Conservation (phyloP, 1,284 basidiomycete species). For the Athelia psychrophila region DNA sequence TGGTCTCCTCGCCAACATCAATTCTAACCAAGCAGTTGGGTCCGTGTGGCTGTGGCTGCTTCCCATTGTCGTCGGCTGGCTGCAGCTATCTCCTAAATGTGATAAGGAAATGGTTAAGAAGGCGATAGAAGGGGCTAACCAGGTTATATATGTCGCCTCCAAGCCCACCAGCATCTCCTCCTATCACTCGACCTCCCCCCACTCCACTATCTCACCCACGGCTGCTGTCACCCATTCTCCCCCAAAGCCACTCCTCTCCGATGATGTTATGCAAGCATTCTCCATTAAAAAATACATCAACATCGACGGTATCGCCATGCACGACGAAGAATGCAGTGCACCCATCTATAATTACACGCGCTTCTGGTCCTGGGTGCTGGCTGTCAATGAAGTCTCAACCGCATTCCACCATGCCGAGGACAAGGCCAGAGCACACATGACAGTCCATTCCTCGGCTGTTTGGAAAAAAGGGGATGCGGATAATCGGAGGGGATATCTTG, state of each 20-base stretch:
- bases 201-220: too few relatives aligned
- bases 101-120: slow-evolving; percentile 27
- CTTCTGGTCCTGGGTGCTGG: slow-evolving; percentile 19
- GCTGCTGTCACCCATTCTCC: too few relatives aligned
- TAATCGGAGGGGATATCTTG: slow-evolving; percentile 21
- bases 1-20: slow-evolving; percentile 15
- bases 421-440: slow-evolving; percentile 1
- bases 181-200: too few relatives aligned
- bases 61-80: slow-evolving; percentile 38
- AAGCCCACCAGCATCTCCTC: neutral
- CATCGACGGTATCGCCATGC: slow-evolving; percentile 7
- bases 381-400: slow-evolving; percentile 13
- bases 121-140: slow-evolving; percentile 30
- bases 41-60: slow-evolving; percentile 40
- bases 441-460: neutral
- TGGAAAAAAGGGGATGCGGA: neutral
- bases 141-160: slow-evolving; percentile 21
- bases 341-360: slow-evolving; percentile 30
- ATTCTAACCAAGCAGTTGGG: slow-evolving; percentile 30
- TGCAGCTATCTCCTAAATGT: slow-evolving; percentile 39
- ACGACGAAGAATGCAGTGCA: slow-evolving; percentile 19
- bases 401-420: slow-evolving; percentile 19
- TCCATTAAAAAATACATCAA: neutral
- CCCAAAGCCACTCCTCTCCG: too few relatives aligned
- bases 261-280: slow-evolving; percentile 1